Conservation (phyloP, 192 early-diverging fungal species). For the Funneliformis geosporum region DNA sequence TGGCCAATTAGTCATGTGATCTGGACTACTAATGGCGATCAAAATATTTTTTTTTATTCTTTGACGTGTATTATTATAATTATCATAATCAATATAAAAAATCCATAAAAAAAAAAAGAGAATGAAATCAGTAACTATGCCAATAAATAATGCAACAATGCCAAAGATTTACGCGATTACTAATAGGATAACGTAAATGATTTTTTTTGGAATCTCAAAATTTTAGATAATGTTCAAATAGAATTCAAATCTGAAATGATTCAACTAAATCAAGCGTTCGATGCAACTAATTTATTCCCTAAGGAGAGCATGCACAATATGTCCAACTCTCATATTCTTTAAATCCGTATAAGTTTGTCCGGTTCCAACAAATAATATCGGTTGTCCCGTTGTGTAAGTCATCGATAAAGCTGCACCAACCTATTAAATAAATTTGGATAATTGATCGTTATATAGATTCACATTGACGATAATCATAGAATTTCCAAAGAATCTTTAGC, state of each 20-base stretch:
- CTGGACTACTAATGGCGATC: too few relatives aligned
- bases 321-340: slow-evolving; percentile 79
- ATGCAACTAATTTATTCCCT: slow-evolving; percentile 40
- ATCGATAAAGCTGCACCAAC: slow-evolving; percentile 95
- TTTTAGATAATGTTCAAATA: neutral
- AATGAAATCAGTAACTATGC: too few relatives aligned
- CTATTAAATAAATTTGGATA: slow-evolving; percentile 31
- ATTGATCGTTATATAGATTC: neutral
- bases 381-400: slow-evolving; percentile 94
- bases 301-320: slow-evolving; percentile 71
- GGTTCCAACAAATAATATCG: slow-evolving; percentile 95
- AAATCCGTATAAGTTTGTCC: slow-evolving; percentile 97
- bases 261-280: neutral
- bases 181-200: too few relatives aligned
- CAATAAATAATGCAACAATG: too few relatives aligned
- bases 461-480: neutral
- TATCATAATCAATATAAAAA: too few relatives aligned
- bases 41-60: too few relatives aligned
- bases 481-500: neutral
- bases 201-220: too few relatives aligned
- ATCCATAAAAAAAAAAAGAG: too few relatives aligned
- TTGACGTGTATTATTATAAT: too few relatives aligned
- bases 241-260: neutral
- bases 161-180: too few relatives aligned
- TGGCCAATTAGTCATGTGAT: too few relatives aligned